These are phyloP conservation scores for Didymella keratinophila DNA, from an alignment of 2,329 filamentous ascomycete species.

Conservation along the genomic window DNA sequence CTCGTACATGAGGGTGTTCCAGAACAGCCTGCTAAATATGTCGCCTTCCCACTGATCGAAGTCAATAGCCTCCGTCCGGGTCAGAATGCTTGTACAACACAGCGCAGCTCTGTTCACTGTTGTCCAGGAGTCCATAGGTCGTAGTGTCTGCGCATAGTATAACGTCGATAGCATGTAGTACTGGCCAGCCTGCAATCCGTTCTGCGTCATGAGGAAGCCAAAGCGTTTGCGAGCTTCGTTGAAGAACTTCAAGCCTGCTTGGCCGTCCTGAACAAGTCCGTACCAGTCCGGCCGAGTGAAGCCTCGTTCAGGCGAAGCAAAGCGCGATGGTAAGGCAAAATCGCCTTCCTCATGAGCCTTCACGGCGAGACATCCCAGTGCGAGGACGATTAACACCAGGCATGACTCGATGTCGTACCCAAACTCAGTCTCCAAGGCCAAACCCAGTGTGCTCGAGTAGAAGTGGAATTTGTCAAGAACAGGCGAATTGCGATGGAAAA, in stretches of 20 bases:
- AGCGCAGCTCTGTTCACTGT: constrained; percentile 62
- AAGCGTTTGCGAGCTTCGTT: constrained; percentile 62
- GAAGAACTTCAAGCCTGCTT: constrained; percentile 61
- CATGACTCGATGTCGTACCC: constrained; percentile 62
- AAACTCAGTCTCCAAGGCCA: constrained; percentile 60
- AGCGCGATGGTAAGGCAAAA: constrained; percentile 54
- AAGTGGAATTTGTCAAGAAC: constrained; percentile 62
- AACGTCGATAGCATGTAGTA: constrained; percentile 62
- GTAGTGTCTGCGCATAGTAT: constrained; percentile 61
- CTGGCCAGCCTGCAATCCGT: constrained; percentile 60
- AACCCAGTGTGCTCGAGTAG: constrained; percentile 59
- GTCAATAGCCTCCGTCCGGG: constrained; percentile 53
- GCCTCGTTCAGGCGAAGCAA: constrained; percentile 15
- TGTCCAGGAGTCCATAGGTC: constrained; percentile 63
- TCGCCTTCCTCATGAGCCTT: constrained; percentile 60
- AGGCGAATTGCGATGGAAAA: constrained; percentile 62
- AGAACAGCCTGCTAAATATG: constrained; percentile 64
- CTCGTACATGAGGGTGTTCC: constrained; percentile 65
- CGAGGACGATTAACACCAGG: constrained; percentile 60
- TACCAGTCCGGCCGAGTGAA: constrained; percentile 48
- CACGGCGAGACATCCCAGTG: constrained; percentile 60
- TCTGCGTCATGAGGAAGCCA: constrained; percentile 60
- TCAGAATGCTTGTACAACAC: constrained; percentile 59
- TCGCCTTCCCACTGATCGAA: constrained; percentile 63
- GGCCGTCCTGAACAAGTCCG: constrained; percentile 47